A percentile compares a stretch with the other conserved stretches of the same genome.
These are phyloP conservation scores for Fusarium concolor DNA, from an alignment of 2,329 filamentous ascomycete genomes.

Conservation along the genomic window DNA sequence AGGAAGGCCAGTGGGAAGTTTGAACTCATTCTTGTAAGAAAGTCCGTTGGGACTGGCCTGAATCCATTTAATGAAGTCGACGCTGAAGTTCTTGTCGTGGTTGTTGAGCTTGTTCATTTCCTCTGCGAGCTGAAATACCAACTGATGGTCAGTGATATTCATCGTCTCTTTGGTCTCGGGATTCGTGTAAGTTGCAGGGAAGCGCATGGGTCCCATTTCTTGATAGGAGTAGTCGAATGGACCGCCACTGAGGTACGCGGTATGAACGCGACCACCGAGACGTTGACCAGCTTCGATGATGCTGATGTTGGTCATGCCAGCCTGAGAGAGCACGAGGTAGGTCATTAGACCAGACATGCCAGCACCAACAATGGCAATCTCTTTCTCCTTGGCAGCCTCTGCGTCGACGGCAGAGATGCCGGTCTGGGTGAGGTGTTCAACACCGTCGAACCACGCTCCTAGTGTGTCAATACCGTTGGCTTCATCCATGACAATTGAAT, in stretches of 20 bases:
- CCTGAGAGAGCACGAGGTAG: constrained; percentile 3
- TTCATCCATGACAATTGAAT: background rate
- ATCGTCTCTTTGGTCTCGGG: constrained; percentile 15
- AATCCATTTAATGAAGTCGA: constrained; percentile 16
- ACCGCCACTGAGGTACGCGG: background rate
- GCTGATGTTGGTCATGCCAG: constrained; percentile 15
- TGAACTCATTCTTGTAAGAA: constrained; percentile 16
- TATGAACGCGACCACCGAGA: constrained; percentile 14
- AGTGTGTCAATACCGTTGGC: background rate
- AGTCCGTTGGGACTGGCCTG: background rate
- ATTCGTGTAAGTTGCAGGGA: constrained; percentile 8
- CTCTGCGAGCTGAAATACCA: constrained; percentile 7
- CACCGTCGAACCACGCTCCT: constrained; percentile 4
- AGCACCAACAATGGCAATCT: constrained; percentile 3
- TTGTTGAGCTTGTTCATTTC: constrained; percentile 21
- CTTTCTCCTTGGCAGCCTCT: background rate
- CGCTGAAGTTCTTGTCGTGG: constrained; percentile 6
- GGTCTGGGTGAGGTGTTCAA: background rate
- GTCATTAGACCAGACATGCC: constrained; percentile 10
- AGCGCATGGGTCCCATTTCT: constrained; percentile 21
- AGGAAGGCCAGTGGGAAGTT: background rate
- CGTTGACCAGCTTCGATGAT: constrained; percentile 12
- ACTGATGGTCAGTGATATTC: constrained; percentile 14
- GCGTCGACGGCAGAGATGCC: background rate
- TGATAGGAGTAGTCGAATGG: constrained; percentile 24